A percentile compares a stretch with the other conserved stretches of the same genome.
Conservation (phyloP, 1,284 basidiomycete genomes). For the Ustanciosporium gigantosporum region DNA sequence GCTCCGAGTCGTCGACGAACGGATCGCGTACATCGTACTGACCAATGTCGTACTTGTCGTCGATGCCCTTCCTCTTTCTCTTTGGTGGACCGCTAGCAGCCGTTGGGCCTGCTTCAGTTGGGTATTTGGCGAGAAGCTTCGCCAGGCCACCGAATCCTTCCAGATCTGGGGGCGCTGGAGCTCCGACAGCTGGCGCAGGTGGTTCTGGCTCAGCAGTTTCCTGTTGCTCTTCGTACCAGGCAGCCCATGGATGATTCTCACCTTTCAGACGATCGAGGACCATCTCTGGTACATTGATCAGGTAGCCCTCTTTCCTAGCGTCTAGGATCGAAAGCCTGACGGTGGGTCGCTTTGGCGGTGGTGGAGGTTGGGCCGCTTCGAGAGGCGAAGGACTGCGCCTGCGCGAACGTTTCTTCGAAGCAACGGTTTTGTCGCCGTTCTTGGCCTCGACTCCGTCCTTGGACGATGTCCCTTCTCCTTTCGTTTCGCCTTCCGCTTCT, state of each 20-base stretch:
- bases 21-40: slow-evolving; percentile 85
- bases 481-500: slow-evolving; percentile 35
- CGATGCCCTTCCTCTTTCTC: slow-evolving; percentile 24
- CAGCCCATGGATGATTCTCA: slow-evolving; percentile 45
- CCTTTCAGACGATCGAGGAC: slow-evolving; percentile 42
- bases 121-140: slow-evolving; percentile 47
- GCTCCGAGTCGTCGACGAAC: slow-evolving; percentile 96
- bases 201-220: slow-evolving; percentile 16
- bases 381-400: slow-evolving; percentile 24
- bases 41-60: slow-evolving; percentile 55
- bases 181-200: slow-evolving; percentile 8
- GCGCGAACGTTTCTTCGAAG: slow-evolving; percentile 23
- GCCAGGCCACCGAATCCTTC: slow-evolving; percentile 43
- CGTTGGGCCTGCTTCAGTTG: slow-evolving; percentile 5
- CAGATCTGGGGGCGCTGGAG: slow-evolving; percentile 21
- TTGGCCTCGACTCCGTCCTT: slow-evolving; percentile 25
- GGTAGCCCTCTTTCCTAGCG: slow-evolving; percentile 41
- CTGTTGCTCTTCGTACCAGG: slow-evolving; percentile 48
- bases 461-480: slow-evolving; percentile 18
- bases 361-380: slow-evolving; percentile 11
- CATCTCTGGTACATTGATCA: slow-evolving; percentile 50
- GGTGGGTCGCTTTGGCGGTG: slow-evolving; percentile 23
- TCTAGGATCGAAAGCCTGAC: slow-evolving; percentile 28
- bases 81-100: slow-evolving; percentile 5
- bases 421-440: slow-evolving; percentile 11